Conservation (phyloP, 352 stramenopile genomes). For the Globisporangium echinulatum region DNA sequence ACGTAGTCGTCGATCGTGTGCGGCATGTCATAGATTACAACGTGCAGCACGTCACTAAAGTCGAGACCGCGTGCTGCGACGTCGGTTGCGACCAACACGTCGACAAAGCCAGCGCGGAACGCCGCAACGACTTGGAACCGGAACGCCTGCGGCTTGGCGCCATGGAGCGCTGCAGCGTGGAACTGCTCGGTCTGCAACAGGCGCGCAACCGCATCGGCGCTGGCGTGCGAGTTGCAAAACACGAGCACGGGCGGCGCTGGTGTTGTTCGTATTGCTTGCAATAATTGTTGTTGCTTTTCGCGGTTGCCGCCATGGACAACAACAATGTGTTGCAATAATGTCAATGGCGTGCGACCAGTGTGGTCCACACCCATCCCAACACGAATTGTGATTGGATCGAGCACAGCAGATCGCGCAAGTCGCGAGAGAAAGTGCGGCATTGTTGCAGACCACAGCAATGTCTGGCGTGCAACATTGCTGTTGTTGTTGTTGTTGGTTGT, state of each 20-base stretch:
- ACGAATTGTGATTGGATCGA: conserved; percentile 89
- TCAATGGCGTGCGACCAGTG: conserved; percentile 36
- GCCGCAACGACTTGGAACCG: conserved; percentile 37
- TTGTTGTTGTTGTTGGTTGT: background rate
- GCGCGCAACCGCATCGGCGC: conserved; percentile 89
- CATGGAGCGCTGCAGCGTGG: conserved; percentile 93
- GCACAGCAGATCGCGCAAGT: conserved; percentile 90
- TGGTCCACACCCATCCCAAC: conserved; percentile 61
- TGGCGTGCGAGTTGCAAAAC: conserved; percentile 96
- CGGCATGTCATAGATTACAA: conserved; percentile 90
- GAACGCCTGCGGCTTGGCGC: conserved; percentile 75
- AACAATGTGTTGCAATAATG: conserved; percentile 89
- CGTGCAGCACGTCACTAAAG: conserved; percentile 73
- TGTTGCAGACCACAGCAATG: conserved; percentile 94
- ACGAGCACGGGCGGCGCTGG: conserved; percentile 92
- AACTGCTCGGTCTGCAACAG: conserved; percentile 93
- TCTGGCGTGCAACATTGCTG: conserved; percentile 35
- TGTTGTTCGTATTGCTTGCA: conserved; percentile 59
- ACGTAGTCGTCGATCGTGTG: conserved; percentile 89
- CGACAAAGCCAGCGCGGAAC: conserved; percentile 45
- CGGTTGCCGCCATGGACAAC: conserved; percentile 36
- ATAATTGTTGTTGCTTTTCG: conserved; percentile 27
- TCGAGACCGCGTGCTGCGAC: conserved; percentile 86
- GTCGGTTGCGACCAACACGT: conserved; percentile 89
- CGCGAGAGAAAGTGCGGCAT: conserved; percentile 85